Percentiles rank a stretch among this genome's conserved stretches.
Evolutionary conservation across 2,329 filamentous ascomycete genomes (phyloP).

Genomic region (Onygenales sp.): DNA sequence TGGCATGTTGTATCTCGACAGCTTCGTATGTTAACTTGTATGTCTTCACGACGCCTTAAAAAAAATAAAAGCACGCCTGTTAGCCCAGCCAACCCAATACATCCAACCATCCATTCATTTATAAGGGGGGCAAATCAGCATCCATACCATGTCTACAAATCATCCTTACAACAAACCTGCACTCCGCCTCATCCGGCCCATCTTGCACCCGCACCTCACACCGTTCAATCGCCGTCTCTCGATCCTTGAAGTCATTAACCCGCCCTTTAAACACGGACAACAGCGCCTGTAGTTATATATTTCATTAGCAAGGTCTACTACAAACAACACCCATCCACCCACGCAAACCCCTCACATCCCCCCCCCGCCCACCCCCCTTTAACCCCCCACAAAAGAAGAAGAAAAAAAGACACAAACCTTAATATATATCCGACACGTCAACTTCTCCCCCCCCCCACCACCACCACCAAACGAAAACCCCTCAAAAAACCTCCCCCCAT

Average conservation of each 20-base stretch:
- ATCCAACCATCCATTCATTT: too few relatives aligned
- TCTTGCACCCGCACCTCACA: slow-evolving; percentile 55
- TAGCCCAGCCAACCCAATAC: neutral
- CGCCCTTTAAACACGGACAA: slow-evolving; percentile 56
- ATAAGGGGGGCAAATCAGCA: too few relatives aligned
- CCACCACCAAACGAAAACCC: slow-evolving; percentile 44
- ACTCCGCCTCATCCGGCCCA: slow-evolving; percentile 46
- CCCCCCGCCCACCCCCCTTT: too few relatives aligned
- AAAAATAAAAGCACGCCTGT: neutral
- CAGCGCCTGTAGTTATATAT: slow-evolving; percentile 31
- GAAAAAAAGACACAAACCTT: slow-evolving; percentile 34
- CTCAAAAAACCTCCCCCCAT: slow-evolving; percentile 47
- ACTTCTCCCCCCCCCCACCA: slow-evolving; percentile 33
- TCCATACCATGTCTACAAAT: slow-evolving; percentile 48
- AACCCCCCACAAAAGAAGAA: too few relatives aligned
- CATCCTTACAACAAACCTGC: slow-evolving; percentile 53
- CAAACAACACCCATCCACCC: neutral
- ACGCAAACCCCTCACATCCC: too few relatives aligned
- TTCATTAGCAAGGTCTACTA: neutral
- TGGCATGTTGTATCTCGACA: slow-evolving; percentile 52
- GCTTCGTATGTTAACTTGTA: slow-evolving; percentile 57
- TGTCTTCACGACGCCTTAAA: slow-evolving; percentile 52
- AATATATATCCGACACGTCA: slow-evolving; percentile 51
- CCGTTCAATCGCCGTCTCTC: slow-evolving; percentile 51
- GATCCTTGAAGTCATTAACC: slow-evolving; percentile 43